Base-by-base conservation (phyloP, 2,329 filamentous ascomycete species). In the Mycosphaerella sp. region DNA sequence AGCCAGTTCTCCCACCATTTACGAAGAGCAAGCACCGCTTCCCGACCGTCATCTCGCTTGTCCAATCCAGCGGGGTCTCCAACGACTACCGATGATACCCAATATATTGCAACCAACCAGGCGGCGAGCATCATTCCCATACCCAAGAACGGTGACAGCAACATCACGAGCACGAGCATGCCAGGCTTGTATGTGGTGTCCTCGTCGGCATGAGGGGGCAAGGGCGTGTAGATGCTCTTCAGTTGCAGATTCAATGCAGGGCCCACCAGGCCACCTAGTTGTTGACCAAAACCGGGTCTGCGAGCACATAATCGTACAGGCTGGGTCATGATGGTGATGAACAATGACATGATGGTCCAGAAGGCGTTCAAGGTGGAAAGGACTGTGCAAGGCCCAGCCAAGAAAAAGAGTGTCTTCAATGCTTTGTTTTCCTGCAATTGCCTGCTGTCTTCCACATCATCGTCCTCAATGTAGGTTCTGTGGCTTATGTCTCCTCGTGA, bases 1-100 rank as follows among this genome's bases (percentile, higher is more conserved):
- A 84, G 68, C 77, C 78, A 82, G 41, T 69, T 69, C 60, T 81
- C 79, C 81, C 81, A 84, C 74, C 78, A 82, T 42, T 73, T 71
- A 51, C 79, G 69, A 28, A 84, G 74, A 3, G 74, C 75, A 2
- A 84, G 66, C 3, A 83, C 79, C 10, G 79, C 77, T 17, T 79
- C 78, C 47, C 75, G 72, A 10, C 81, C 81, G 57, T 84, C 81
- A 55, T 84, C 81, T 56, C 76, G 75, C 52, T 73, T 73, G 59
- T 79, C 78, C 53, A 70, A 72, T 21, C 77, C 75, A 49, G 80
- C 79, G 27, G 81, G 81, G 65, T 84, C 81, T 4, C 81, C 81
- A 43, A 84, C 68, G 9, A 83, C 77, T 60, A 54, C 52, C 12
- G 61, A 63, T 5, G 56, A 54, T 45, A 81, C 68, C 81, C 80